Conservation (phyloP, 2,329 filamentous ascomycete species). For the Penicillium thymicola region DNA sequence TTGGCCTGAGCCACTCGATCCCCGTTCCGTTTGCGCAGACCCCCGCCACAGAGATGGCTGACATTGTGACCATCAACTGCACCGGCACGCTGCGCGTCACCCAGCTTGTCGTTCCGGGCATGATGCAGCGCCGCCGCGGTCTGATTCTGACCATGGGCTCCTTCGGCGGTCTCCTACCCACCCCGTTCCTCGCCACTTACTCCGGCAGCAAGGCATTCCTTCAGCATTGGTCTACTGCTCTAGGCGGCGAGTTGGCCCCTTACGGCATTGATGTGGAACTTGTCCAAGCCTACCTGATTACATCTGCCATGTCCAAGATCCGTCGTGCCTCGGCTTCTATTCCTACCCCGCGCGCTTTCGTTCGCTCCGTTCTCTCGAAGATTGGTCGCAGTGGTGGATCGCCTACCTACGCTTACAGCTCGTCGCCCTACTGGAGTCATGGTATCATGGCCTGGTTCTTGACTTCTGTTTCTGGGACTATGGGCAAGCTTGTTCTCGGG, state of each 20-base stretch:
- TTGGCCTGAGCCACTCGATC: constrained; percentile 89
- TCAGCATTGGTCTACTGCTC: constrained; percentile 87
- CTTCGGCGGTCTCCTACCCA: constrained; percentile 88
- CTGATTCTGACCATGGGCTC: constrained; percentile 97
- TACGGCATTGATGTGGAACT: constrained; percentile 86
- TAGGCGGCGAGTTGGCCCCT: constrained; percentile 76
- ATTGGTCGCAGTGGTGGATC: constrained; percentile 74
- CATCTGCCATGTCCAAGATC: constrained; percentile 96
- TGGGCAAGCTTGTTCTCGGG: constrained; percentile 55
- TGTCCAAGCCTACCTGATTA: constrained; percentile 87
- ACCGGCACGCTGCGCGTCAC: constrained; percentile 85
- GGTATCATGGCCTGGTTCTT: constrained; percentile 83
- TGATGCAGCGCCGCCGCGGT: constrained; percentile 79
- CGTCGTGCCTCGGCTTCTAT: constrained; percentile 73
- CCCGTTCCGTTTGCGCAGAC: constrained; percentile 86
- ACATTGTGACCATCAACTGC: constrained; percentile 96
- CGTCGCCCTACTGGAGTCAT: constrained; percentile 92
- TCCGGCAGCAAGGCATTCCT: constrained; percentile 97
- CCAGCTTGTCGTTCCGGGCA: constrained; percentile 76
- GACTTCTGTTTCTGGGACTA: constrained; percentile 57
- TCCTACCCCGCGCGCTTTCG: constrained; percentile 78
- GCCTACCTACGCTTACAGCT: constrained; percentile 75
- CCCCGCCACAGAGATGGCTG: constrained; percentile 71
- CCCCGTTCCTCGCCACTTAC: constrained; percentile 90
- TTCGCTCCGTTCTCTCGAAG: constrained; percentile 72